phyloP scores from a whole-genome alignment of 1,284 basidiomycete genomes.

The Leucoagaricus sp. region DNA sequence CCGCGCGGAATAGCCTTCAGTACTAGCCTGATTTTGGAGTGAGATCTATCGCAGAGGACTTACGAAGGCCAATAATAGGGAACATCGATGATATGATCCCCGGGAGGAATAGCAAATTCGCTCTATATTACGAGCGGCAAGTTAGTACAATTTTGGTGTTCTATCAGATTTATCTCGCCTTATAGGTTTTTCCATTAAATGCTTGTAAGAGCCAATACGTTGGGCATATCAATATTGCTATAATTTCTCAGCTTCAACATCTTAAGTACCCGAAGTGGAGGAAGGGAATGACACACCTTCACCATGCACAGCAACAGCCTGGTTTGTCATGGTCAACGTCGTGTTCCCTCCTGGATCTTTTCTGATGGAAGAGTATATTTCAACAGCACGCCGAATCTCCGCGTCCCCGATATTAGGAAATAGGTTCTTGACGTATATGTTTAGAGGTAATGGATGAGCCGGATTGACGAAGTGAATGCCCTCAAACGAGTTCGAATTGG shows the following conservation, averaged over 20 bases:
- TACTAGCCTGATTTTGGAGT: constrained; percentile 35
- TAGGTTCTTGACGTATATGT: constrained; percentile 34
- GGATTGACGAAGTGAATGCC: constrained; percentile 40
- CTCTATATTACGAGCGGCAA: constrained; percentile 23
- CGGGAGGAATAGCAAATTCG: constrained; percentile 40
- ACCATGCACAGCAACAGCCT: constrained; percentile 39
- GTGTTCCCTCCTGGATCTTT: constrained; percentile 37
- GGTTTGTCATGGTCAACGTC: constrained; percentile 31
- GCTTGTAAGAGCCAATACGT: constrained; percentile 36
- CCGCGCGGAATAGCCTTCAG: constrained; percentile 20
- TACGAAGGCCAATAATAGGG: constrained; percentile 34
- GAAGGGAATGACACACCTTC: constrained; percentile 41
- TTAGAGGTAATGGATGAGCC: constrained; percentile 24
- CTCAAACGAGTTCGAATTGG: constrained; percentile 41
- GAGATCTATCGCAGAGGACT: too few relatives aligned
- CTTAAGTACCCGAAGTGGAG: not conserved
- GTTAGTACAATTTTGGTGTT: not conserved
- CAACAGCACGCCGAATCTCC: constrained; percentile 25
- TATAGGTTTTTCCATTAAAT: constrained; percentile 31
- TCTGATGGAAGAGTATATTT: constrained; percentile 30
- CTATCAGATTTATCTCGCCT: constrained; percentile 24
- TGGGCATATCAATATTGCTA: constrained; percentile 39
- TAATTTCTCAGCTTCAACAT: not conserved
- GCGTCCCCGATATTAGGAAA: constrained; percentile 33
- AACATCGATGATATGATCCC: constrained; percentile 33